phyloP scores from a whole-genome alignment of 2,329 filamentous ascomycete genomes.

The Paraphoma sp. region DNA sequence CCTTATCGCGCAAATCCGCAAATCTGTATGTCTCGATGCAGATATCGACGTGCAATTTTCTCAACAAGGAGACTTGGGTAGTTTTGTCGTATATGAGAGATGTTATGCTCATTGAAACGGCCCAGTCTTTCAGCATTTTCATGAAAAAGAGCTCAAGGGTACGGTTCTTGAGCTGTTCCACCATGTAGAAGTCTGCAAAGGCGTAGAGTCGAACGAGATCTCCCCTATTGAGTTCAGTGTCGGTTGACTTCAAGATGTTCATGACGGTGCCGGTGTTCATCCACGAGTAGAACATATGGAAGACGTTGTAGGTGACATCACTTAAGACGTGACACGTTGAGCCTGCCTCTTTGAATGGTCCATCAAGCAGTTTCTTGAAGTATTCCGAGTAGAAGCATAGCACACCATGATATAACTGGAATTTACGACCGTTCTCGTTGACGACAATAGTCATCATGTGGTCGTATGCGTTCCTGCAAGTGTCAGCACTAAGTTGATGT shows the following conservation, averaged over 20 bases:
- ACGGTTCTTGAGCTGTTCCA: not conserved
- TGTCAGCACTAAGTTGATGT: not conserved
- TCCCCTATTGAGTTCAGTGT: not conserved
- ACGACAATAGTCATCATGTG: not conserved
- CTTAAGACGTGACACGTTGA: not conserved
- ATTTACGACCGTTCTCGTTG: not conserved
- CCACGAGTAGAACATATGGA: conserved; percentile 3
- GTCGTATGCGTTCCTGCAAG: not conserved
- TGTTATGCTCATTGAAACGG: not conserved
- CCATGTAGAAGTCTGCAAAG: conserved; percentile 2
- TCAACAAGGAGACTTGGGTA: not conserved
- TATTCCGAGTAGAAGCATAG: conserved; percentile 10
- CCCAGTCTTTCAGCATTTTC: not conserved
- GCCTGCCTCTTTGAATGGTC: not conserved
- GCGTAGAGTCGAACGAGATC: not conserved
- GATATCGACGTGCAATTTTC: not conserved
- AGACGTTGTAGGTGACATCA: not conserved
- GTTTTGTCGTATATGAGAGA: not conserved
- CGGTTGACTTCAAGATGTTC: not conserved
- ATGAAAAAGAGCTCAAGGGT: not conserved
- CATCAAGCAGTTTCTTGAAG: conserved; percentile 8
- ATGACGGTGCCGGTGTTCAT: not conserved
- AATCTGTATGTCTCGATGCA: not conserved
- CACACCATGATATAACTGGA: conserved; percentile 3
- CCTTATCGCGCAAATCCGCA: not conserved